Conservation (phyloP, 2,329 filamentous ascomycete species). For the Aureobasidium sp. region DNA sequence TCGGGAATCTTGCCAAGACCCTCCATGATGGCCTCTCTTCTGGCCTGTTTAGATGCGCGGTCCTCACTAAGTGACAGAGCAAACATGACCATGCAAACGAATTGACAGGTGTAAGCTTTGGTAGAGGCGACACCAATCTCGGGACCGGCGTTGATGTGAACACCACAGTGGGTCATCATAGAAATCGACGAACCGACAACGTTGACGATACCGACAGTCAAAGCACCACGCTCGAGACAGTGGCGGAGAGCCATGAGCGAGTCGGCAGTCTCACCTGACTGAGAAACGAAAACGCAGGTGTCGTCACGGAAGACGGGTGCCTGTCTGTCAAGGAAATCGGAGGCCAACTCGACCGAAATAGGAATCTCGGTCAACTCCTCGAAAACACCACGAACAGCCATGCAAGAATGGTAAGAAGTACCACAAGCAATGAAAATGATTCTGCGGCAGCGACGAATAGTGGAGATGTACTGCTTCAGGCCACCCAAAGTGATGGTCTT, state of each 20-base stretch:
- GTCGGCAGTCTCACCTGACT: constrained; percentile 97
- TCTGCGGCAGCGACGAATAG: constrained; percentile 90
- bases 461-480: constrained; percentile 89
- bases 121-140: constrained; percentile 99
- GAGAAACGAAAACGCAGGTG: constrained; percentile 97
- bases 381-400: constrained; percentile 96
- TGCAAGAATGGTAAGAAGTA: constrained; percentile 97
- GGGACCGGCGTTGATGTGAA: constrained; percentile 97
- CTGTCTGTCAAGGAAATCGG: constrained; percentile 93
- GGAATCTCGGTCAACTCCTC: constrained; percentile 98
- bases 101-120: constrained; percentile 98
- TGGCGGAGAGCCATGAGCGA: constrained; percentile 95
- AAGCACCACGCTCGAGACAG: constrained; percentile 92
- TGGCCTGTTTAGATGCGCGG: constrained; percentile 84
- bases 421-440: constrained; percentile 99
- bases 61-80: constrained; percentile 94
- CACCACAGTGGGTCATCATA: constrained; percentile 97
- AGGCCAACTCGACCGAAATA: constrained; percentile 92
- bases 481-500: constrained; percentile 94
- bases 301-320: constrained; percentile 99
- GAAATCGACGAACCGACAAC: constrained; percentile 98
- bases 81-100: constrained; percentile 99
- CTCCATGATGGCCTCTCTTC: constrained; percentile 93
- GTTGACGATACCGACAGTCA: constrained; percentile 98
- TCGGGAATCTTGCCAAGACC: constrained; percentile 79